A percentile compares a stretch with the other conserved stretches of the same genome.
These are phyloP conservation scores for Apiotrichum mycotoxinovorans DNA, from an alignment of 1,284 basidiomycete species.

Conservation along the genomic window DNA sequence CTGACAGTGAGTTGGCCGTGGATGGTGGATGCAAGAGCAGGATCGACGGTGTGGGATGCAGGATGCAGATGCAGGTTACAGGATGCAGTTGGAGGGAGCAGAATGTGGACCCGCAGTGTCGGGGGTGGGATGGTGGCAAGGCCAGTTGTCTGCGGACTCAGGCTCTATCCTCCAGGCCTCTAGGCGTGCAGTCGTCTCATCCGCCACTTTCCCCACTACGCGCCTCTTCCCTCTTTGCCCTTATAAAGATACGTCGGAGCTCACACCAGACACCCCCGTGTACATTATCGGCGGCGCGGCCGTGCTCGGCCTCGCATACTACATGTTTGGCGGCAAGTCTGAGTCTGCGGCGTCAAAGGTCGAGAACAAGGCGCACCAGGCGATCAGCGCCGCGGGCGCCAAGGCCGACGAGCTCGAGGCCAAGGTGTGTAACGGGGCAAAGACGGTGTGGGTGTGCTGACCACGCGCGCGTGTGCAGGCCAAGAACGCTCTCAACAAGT, in stretches of 20 bases:
- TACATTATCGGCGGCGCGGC: not conserved
- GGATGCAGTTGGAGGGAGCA: too few species aligned
- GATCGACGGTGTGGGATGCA: too few species aligned
- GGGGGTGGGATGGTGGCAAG: too few species aligned
- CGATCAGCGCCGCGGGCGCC: not conserved
- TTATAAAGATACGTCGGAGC: not conserved
- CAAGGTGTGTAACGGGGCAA: not conserved
- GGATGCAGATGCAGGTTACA: too few species aligned
- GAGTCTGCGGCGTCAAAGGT: not conserved
- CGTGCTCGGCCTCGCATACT: not conserved
- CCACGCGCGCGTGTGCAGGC: not conserved
- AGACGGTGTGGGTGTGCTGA: not conserved
- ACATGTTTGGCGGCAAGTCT: not conserved
- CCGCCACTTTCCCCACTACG: too few species aligned
- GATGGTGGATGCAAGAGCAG: too few species aligned
- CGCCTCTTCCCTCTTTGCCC: not conserved
- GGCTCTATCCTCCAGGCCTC: too few species aligned
- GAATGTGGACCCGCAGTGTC: too few species aligned
- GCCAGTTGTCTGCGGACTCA: too few species aligned
- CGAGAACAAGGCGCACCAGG: not conserved
- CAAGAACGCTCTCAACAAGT: not conserved
- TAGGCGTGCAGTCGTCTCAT: too few species aligned
- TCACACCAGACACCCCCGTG: conserved; percentile 3
- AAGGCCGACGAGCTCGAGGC: not conserved
- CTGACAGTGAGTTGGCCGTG: conserved; percentile 1